These are phyloP conservation scores for Kazachstania sp. DNA, from an alignment of 1,139 yeast genomes.

Conservation along the genomic window DNA sequence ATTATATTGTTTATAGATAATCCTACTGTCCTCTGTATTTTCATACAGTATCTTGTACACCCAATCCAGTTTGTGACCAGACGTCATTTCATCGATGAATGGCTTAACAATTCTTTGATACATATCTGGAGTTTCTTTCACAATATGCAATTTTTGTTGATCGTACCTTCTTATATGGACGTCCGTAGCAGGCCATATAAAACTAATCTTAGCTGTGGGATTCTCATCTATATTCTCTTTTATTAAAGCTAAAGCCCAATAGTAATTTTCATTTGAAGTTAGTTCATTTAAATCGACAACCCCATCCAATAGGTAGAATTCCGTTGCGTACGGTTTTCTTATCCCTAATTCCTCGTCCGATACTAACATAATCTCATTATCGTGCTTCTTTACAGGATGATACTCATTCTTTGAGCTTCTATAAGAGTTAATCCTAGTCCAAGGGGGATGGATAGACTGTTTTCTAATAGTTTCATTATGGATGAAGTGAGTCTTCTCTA, in stretches of 20 bases:
- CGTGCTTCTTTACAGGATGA: neutral
- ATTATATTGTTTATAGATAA: constrained; percentile 33
- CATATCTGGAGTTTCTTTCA: constrained; percentile 74
- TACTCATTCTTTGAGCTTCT: constrained; percentile 6
- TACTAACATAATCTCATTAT: neutral
- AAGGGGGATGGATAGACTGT: constrained; percentile 1
- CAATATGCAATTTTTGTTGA: constrained; percentile 47
- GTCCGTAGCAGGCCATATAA: constrained; percentile 86
- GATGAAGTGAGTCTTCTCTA: constrained; percentile 65
- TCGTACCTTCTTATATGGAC: constrained; percentile 72
- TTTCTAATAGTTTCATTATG: constrained; percentile 20
- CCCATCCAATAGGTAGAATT: constrained; percentile 26
- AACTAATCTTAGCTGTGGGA: constrained; percentile 64
- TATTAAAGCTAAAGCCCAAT: constrained; percentile 62
- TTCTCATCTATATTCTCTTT: constrained; percentile 38
- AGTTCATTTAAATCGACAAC: constrained; percentile 39
- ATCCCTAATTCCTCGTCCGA: constrained; percentile 10
- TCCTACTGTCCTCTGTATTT: constrained; percentile 77
- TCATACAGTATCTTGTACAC: constrained; percentile 74
- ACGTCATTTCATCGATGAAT: constrained; percentile 67
- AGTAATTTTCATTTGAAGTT: constrained; percentile 71
- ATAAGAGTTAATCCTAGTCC: constrained; percentile 8
- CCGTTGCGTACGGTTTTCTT: constrained; percentile 25
- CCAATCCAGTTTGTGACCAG: constrained; percentile 72
- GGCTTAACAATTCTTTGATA: constrained; percentile 60